Percentiles rank a stretch among this genome's conserved stretches.
Conservation (phyloP, 2,329 filamentous ascomycete species). For the Periconia sp. region DNA sequence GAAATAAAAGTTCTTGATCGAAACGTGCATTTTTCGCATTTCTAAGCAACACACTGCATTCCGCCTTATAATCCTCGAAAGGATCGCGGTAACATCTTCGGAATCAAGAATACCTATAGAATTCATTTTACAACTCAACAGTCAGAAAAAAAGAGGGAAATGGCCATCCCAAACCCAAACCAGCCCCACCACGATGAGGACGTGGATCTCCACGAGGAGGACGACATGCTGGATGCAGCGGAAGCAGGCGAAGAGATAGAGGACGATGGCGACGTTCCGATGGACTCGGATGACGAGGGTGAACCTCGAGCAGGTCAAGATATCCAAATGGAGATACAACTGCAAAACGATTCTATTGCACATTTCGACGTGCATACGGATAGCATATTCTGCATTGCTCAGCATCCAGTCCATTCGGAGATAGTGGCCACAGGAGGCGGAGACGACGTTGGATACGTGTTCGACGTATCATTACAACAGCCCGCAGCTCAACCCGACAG, state of each 20-base stretch:
- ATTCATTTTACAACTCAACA: neutral
- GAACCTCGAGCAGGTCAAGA: conserved; percentile 60
- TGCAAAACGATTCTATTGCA: conserved; percentile 91
- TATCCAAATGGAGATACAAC: conserved; percentile 69
- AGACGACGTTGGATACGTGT: conserved; percentile 84
- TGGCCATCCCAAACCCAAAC: conserved; percentile 33
- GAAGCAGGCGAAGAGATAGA: conserved; percentile 79
- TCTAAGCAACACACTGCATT: conserved; percentile 36
- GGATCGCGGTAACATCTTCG: neutral
- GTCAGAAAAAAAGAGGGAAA: conserved; percentile 8
- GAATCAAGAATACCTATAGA: neutral
- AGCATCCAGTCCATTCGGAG: conserved; percentile 79
- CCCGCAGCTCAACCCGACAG: conserved; percentile 64
- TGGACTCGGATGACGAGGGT: conserved; percentile 76
- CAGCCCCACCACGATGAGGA: conserved; percentile 37
- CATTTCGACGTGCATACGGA: conserved; percentile 92
- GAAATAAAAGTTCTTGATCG: conserved; percentile 38
- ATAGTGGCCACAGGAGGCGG: conserved; percentile 88
- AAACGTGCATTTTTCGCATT: conserved; percentile 32
- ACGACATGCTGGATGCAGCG: conserved; percentile 75
- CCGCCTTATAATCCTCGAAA: conserved; percentile 18
- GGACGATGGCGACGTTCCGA: conserved; percentile 72
- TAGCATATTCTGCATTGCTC: conserved; percentile 92
- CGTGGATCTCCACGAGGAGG: conserved; percentile 63
- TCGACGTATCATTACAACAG: conserved; percentile 71